Evolutionary conservation across 139 green algal genomes (phyloP), one percentile per base, ranked within the genome.

Genomic region (Pleodorina starrii): DNA sequence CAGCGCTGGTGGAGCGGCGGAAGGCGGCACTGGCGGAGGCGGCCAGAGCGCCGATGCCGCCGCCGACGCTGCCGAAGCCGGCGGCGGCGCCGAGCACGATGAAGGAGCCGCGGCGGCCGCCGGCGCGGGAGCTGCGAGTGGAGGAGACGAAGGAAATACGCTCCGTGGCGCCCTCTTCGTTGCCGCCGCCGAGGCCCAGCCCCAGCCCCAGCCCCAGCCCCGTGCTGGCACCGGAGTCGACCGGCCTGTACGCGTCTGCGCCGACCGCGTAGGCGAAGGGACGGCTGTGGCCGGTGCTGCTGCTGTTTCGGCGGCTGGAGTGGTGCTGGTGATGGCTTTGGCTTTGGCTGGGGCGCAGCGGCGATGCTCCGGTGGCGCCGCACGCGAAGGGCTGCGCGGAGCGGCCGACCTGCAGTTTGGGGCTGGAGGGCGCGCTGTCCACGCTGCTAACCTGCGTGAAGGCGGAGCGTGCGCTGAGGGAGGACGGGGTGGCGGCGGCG

Each of bases 1-100:
- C 68, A 2, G 43, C 32, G 48, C 75, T 83, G 75, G 44, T 27
- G 44, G 75, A 83, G 16, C 75, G 44, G 29, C 75, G 75, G 75
- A 83, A 83, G 46, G 43, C 25, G 46, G 43, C 7, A 43, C 46
- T 66, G 44, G 75, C 75, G 46, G 75, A 57, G 27, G 46, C 75
- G 12, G 75, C 75, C 75, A 83, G 75, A 25, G 75, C 75, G 48
- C 75, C 75, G 5, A 48, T 21, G 42, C 73, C 44, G 19, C 43
- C 35, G 27, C 54, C 54, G 25, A 21, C 54, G 21, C 54, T n/a
- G n/a, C n/a, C n/a, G n/a, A n/a, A n/a, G 19, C 43, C 35, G 27
- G 21, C 54, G 25, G 21, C 54, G 21, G 21, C 54, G 54, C 42
- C 42, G 40, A 82, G 74, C 74, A 76, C 46, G 68, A 46, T 76